phyloP scores from a whole-genome alignment of 2,329 filamentous ascomycete species.

The Penicillium digitatum region DNA sequence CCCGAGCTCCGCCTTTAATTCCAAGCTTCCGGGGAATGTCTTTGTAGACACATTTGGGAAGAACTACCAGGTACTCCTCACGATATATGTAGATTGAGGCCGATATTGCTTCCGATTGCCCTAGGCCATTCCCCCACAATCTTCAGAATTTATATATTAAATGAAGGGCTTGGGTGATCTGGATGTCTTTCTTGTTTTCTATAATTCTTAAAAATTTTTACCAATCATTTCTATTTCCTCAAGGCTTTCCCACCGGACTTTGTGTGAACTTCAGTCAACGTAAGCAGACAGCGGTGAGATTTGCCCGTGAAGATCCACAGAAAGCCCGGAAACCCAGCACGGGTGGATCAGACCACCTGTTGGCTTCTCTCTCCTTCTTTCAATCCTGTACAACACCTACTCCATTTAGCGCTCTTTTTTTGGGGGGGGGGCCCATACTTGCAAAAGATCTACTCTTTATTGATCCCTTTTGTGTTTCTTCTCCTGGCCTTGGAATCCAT shows the following conservation, averaged over 20 bases:
- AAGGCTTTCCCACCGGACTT: neutral
- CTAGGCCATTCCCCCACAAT: conserved; percentile 2
- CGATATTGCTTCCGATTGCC: conserved; percentile 1
- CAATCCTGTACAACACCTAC: neutral
- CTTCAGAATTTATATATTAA: neutral
- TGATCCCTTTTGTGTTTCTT: neutral
- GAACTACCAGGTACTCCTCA: neutral
- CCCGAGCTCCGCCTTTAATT: conserved; percentile 6
- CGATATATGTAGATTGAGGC: neutral
- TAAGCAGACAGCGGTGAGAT: conserved; percentile 5
- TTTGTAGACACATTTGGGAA: neutral
- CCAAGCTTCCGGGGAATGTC: neutral
- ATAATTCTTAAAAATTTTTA: too few species aligned
- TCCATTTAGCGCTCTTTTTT: neutral
- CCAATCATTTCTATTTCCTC: neutral
- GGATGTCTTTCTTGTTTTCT: neutral
- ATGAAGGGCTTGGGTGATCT: neutral
- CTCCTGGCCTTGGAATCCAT: neutral
- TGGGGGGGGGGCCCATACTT: neutral
- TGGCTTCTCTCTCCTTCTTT: conserved; percentile 8
- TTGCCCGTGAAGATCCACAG: conserved; percentile 3
- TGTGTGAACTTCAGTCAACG: neutral
- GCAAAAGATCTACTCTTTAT: neutral
- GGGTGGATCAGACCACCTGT: conserved; percentile 8
- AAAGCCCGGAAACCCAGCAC: neutral